A percentile compares a stretch with the other conserved stretches of the same genome.
Evolutionary conservation across 345 rosid species (phyloP).

Genomic region (Raphanus raphanistrum): DNA sequence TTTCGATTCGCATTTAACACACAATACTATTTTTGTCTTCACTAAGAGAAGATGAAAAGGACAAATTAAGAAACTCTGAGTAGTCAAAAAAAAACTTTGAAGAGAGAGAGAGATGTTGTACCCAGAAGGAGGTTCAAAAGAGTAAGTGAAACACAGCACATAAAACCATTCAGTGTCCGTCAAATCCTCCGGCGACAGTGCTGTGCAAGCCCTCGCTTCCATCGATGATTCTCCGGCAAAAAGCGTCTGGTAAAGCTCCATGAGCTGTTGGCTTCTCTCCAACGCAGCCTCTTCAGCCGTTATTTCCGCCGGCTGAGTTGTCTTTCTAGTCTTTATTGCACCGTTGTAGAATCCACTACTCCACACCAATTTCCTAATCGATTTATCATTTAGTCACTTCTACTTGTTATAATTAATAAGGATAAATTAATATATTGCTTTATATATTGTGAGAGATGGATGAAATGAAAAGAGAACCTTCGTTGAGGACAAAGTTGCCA

Average conservation of each 20-base stretch:
- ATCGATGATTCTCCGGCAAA: constrained; percentile 67
- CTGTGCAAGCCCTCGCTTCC: constrained; percentile 61
- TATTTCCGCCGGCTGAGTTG: constrained; percentile 90
- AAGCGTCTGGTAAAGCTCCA: constrained; percentile 85
- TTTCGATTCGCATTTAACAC: constrained; percentile 29
- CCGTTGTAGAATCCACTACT: constrained; percentile 96
- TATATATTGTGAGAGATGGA: constrained; percentile 8
- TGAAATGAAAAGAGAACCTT: constrained; percentile 50
- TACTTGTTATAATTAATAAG: background rate
- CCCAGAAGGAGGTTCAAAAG: constrained; percentile 82
- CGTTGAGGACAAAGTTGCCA: constrained; percentile 95
- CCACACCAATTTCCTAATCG: constrained; percentile 73
- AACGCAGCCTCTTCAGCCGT: constrained; percentile 85
- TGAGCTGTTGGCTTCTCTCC: constrained; percentile 92
- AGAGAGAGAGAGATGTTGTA: constrained; percentile 42
- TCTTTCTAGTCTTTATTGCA: constrained; percentile 92
- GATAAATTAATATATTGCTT: background rate
- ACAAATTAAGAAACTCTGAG: background rate
- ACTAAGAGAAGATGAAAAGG: background rate
- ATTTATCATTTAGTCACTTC: background rate
- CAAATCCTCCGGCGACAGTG: constrained; percentile 92
- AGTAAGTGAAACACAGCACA: constrained; percentile 87
- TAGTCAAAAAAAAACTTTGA: background rate
- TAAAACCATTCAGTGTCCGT: constrained; percentile 99
- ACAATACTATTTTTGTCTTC: constrained; percentile 33